These are phyloP conservation scores for Phytopythium sindhum DNA, from an alignment of 352 stramenopile species.

Conservation along the genomic window DNA sequence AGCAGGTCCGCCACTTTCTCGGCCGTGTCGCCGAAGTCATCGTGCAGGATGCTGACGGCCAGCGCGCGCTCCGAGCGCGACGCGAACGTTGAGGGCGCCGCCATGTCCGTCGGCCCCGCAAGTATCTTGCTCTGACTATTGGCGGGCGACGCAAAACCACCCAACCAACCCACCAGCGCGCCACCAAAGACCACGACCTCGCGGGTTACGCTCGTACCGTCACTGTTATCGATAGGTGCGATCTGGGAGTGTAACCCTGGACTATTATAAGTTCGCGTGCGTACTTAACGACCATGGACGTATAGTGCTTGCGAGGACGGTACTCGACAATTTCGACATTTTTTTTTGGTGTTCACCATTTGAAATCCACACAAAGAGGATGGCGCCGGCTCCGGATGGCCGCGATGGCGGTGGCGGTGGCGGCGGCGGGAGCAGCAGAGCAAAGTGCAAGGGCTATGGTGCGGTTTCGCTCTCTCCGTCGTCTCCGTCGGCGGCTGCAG, in stretches of 20 bases:
- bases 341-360: too few species aligned
- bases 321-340: background rate
- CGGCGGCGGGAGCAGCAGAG: background rate
- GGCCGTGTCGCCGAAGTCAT: slow-evolving; percentile 76
- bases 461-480: background rate
- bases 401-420: background rate
- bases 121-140: slow-evolving; percentile 7
- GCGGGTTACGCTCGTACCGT: background rate
- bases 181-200: background rate
- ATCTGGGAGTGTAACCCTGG: background rate
- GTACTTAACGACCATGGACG: background rate
- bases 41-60: slow-evolving; percentile 67
- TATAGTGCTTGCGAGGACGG: background rate
- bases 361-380: background rate
- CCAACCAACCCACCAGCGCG: background rate
- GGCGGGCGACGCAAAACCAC: background rate
- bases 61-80: slow-evolving; percentile 71
- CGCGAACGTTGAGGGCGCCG: slow-evolving; percentile 33
- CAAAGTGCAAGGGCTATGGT: background rate
- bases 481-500: background rate
- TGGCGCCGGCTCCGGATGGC: background rate
- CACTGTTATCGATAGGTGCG: background rate
- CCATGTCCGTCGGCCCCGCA: background rate
- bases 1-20: slow-evolving; percentile 56
- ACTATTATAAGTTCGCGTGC: background rate